Conservation (phyloP, 129 eudicot species). For the Cynara cardunculus region DNA sequence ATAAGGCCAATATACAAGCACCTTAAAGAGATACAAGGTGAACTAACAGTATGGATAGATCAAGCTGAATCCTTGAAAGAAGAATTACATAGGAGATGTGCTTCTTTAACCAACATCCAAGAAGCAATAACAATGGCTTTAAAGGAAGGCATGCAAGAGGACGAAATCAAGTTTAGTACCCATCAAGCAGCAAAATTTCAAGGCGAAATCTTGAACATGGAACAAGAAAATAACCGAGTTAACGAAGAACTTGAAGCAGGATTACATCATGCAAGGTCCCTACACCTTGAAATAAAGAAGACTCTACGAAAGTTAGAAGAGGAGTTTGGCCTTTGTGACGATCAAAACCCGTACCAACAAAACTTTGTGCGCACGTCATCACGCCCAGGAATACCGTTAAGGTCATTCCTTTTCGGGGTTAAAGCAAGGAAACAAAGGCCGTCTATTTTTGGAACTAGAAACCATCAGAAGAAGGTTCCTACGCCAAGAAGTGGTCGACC, state of each 20-base stretch:
- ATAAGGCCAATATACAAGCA: slow-evolving; percentile 65
- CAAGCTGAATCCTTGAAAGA: slow-evolving; percentile 51
- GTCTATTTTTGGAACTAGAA: slow-evolving; percentile 53
- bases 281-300: slow-evolving; percentile 49
- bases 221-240: slow-evolving; percentile 83
- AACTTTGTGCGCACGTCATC: neutral
- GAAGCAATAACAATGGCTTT: slow-evolving; percentile 60
- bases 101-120: slow-evolving; percentile 60
- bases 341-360: slow-evolving; percentile 25
- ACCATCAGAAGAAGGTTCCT: slow-evolving; percentile 29
- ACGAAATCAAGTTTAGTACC: slow-evolving; percentile 64
- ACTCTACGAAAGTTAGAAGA: slow-evolving; percentile 41
- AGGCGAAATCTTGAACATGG: slow-evolving; percentile 87
- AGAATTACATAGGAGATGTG: slow-evolving; percentile 49
- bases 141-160: slow-evolving; percentile 64
- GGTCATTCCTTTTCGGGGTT: slow-evolving; percentile 78
- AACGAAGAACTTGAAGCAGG: slow-evolving; percentile 70
- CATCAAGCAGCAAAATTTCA: slow-evolving; percentile 89
- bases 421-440: slow-evolving; percentile 56
- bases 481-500: slow-evolving; percentile 10
- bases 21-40: slow-evolving; percentile 60
- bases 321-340: slow-evolving; percentile 48
- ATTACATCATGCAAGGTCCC: slow-evolving; percentile 38
- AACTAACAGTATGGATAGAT: slow-evolving; percentile 62
- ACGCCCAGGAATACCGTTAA: slow-evolving; percentile 47